These are phyloP conservation scores for Chenopodium album DNA, from an alignment of 148 eudicot species.

Conservation along the genomic window DNA sequence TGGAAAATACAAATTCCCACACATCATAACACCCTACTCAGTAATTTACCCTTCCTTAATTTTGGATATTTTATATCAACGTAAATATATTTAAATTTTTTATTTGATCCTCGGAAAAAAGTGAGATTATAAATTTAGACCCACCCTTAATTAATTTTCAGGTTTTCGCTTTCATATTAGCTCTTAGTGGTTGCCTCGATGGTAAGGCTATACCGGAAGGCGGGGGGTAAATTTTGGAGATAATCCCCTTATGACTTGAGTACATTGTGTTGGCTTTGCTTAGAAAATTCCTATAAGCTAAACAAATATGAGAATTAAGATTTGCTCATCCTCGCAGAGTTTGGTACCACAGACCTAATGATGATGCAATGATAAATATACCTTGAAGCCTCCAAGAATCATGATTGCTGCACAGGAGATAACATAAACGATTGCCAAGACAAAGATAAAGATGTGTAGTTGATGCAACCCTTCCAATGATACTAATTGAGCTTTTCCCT, in stretches of 20 bases:
- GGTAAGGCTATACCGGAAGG: background rate
- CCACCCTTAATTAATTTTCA: too few species aligned
- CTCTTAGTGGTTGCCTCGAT: too few species aligned
- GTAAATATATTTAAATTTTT: too few species aligned
- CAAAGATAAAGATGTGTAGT: constrained; percentile 92
- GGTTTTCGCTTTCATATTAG: too few species aligned
- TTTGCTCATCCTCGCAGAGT: background rate
- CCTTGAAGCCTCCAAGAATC: constrained; percentile 91
- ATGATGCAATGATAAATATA: constrained; percentile 16
- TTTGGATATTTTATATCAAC: too few species aligned
- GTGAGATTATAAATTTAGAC: too few species aligned
- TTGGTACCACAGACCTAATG: background rate
- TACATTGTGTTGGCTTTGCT: background rate
- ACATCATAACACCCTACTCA: too few species aligned
- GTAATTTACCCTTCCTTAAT: too few species aligned
- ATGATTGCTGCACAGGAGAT: constrained; percentile 71
- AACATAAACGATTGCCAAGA: constrained; percentile 82
- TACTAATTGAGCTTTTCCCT: constrained; percentile 76
- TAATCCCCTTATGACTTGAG: background rate
- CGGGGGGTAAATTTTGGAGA: background rate
- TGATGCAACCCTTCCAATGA: constrained; percentile 90
- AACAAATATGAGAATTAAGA: background rate
- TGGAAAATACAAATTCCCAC: too few species aligned
- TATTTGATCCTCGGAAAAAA: too few species aligned
- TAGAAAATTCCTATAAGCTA: background rate